These are phyloP conservation scores for Blechomonas ayalai DNA, from an alignment of 208 protist species.

Conservation along the genomic window DNA sequence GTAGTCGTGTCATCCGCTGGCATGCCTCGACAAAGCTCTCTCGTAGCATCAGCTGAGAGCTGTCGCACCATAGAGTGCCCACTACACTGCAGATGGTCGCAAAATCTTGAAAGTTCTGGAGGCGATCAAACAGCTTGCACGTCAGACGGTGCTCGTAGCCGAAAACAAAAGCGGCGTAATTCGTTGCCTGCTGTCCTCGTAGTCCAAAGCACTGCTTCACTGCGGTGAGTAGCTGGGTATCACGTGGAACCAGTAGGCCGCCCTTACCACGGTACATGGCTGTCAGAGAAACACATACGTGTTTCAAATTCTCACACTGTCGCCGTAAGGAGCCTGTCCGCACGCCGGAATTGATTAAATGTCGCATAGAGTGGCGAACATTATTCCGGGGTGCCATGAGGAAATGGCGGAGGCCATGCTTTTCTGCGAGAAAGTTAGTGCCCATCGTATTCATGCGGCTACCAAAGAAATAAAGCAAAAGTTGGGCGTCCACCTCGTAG, in stretches of 20 bases:
- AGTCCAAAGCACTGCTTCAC: constrained; percentile 78
- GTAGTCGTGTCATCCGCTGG: constrained; percentile 27
- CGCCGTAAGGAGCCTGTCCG: constrained; percentile 33
- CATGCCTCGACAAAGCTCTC: constrained; percentile 45
- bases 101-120: constrained; percentile 57
- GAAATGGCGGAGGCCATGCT: constrained; percentile 6
- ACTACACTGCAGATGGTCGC: constrained; percentile 46
- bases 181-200: constrained; percentile 22
- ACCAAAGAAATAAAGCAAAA: constrained; percentile 72
- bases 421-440: too few relatives aligned
- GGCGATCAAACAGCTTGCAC: constrained; percentile 36
- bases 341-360: constrained; percentile 10
- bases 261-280: constrained; percentile 72
- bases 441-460: constrained; percentile 50
- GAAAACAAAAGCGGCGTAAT: constrained; percentile 74
- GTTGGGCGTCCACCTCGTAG: constrained; percentile 57
- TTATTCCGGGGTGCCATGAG: neutral
- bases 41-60: constrained; percentile 54
- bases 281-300: constrained; percentile 55
- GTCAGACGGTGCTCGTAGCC: constrained; percentile 67
- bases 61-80: constrained; percentile 73
- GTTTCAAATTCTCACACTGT: constrained; percentile 79
- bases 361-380: constrained; percentile 3
- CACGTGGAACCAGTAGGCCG: constrained; percentile 46
- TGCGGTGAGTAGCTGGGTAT: constrained; percentile 41